Conservation (phyloP, 2,329 filamentous ascomycete genomes). For the Coleophoma eucalyptorum region DNA sequence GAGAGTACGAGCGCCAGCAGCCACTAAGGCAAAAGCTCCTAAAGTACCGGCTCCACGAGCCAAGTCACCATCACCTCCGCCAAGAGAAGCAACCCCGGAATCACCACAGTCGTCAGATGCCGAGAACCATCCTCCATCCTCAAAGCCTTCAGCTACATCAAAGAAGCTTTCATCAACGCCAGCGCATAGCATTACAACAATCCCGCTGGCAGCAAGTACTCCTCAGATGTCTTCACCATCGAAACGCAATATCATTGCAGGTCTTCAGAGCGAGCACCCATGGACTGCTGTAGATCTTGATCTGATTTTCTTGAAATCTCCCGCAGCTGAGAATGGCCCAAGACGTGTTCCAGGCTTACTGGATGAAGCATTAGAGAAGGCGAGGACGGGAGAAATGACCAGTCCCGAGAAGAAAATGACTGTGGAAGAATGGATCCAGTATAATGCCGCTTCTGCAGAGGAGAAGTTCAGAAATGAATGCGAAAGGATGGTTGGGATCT, state of each 20-base stretch:
- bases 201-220: conserved; percentile 41
- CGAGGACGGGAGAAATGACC: conserved; percentile 56
- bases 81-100: conserved; percentile 54
- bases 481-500: conserved; percentile 75
- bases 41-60: conserved; percentile 8
- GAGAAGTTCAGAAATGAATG: conserved; percentile 75
- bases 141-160: conserved; percentile 42
- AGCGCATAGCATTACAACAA: conserved; percentile 34
- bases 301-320: conserved; percentile 52
- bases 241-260: conserved; percentile 51
- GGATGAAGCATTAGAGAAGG: conserved; percentile 40
- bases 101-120: conserved; percentile 76
- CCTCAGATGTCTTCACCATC: conserved; percentile 53
- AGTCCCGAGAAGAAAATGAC: conserved; percentile 84
- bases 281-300: conserved; percentile 81
- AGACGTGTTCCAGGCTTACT: conserved; percentile 25
- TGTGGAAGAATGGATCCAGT: conserved; percentile 87
- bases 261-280: conserved; percentile 50
- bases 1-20: not conserved
- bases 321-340: conserved; percentile 24
- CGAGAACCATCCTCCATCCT: conserved; percentile 74
- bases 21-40: conserved; percentile 1
- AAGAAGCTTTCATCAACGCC: conserved; percentile 11
- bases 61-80: conserved; percentile 40
- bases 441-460: conserved; percentile 78